Evolutionary conservation across 148 eudicot genomes (phyloP), one percentile per base, ranked within the genome.

Genomic region (Fallopia convolvulus): DNA sequence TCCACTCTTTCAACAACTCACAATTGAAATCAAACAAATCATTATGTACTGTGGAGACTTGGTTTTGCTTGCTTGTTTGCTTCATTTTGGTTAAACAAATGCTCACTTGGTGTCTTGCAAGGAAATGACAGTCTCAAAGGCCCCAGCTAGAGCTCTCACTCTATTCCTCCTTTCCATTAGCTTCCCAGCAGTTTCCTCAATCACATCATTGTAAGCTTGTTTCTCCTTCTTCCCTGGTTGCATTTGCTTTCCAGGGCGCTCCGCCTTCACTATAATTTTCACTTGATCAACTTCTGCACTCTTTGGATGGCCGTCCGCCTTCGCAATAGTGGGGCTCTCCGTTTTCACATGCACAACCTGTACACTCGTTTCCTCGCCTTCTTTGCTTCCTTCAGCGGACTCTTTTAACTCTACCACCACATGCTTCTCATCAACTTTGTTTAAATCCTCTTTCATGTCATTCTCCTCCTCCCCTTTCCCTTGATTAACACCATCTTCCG

Each of bases 131-230:
- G 89, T 86, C 77, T 91, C 92, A 73, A 91, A 91, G 3, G 95
- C 95, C 5, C 96, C 96, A 23, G 92, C 96, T 50, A 91, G 77
- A 33, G 96, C 96, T 81, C 79, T 80, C 74, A 91, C 96, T 70
- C 84, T 91, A 82, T 88, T 91, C 77, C 78, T 89, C 83, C 78
- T 80, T 49, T 85, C 87, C 71, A 84, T 87, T 7, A 91, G 87
- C 84, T 85, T 87, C 44, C 60, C 81, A 20, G 92, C 87, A 8
- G 92, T 88, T 79, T 86, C 83, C 83, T 89, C 96, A 10, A 91
- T 91, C 74, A 89, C 86, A 75, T 84, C 84, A 63, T 91, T 91
- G 11, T 87, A 91, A 46, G 76, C 88, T 49, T 83, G 79, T 39
- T 77, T 77, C 15, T 85, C 90, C 77, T 83, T 85, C 81, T 84